phyloP scores from a whole-genome alignment of 192 early-diverging fungal genomes.

The Linnemannia zychae region DNA sequence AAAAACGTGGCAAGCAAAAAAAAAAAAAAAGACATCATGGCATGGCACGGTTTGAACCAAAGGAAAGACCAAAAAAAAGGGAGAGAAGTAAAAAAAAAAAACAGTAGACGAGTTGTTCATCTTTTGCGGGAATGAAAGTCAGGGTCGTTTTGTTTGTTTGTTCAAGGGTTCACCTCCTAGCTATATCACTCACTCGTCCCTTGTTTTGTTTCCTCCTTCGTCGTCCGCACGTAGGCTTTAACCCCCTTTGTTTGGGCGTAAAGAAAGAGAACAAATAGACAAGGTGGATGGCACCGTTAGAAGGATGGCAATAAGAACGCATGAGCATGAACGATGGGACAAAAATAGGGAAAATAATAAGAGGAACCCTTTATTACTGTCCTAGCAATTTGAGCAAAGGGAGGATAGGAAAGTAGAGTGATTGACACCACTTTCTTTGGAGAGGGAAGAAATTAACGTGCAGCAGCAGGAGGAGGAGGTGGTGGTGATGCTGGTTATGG shows the following conservation, averaged over 20 bases:
- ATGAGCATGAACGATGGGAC: not conserved
- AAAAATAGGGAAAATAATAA: not conserved
- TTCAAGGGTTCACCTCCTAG: not conserved
- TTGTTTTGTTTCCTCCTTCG: too few species aligned
- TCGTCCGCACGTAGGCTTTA: not conserved
- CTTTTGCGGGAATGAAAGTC: not conserved
- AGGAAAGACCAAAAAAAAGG: not conserved
- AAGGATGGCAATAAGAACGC: not conserved
- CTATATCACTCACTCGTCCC: too few species aligned
- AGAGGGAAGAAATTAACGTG: not conserved
- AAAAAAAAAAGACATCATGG: not conserved
- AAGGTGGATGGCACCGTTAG: not conserved
- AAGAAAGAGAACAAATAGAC: not conserved
- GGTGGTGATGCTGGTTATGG: not conserved
- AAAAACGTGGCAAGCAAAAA: slow-evolving; percentile 1
- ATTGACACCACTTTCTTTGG: not conserved
- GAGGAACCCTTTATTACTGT: not conserved
- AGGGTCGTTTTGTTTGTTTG: not conserved
- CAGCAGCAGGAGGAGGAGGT: not conserved
- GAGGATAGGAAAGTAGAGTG: too few species aligned
- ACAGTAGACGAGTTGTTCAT: not conserved
- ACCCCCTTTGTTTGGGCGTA: slow-evolving; percentile 1
- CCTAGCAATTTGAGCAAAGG: not conserved
- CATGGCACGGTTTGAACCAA: too few species aligned
- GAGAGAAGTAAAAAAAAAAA: too few species aligned